Percentiles rank a stretch among this genome's conserved stretches.
phyloP scores from a whole-genome alignment of 1,284 basidiomycete genomes.

The Cerioporus squamosus region DNA sequence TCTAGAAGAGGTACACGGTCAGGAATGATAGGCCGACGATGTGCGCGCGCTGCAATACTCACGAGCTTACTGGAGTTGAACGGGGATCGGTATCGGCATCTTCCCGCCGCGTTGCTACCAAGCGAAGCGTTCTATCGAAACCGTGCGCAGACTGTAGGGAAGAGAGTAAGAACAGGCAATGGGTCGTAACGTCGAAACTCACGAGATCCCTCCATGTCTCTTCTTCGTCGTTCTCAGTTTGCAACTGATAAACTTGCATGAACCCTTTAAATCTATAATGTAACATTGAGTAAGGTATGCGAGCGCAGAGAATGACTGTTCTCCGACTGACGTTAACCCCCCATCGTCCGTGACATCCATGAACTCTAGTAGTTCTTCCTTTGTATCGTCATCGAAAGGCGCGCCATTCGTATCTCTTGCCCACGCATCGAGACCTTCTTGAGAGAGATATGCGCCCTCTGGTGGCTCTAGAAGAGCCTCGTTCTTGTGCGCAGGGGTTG shows the following conservation, averaged over 20 bases:
- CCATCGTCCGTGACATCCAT: constrained; percentile 75
- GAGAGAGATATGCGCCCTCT: constrained; percentile 58
- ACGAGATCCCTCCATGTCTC: constrained; percentile 84
- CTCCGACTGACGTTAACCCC: constrained; percentile 63
- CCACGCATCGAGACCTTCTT: constrained; percentile 70
- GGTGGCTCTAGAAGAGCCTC: constrained; percentile 50
- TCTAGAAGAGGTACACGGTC: not conserved
- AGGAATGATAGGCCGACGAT: constrained; percentile 2
- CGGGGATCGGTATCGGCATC: constrained; percentile 37
- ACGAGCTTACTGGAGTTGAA: constrained; percentile 1
- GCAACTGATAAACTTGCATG: constrained; percentile 77
- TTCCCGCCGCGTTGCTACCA: constrained; percentile 64
- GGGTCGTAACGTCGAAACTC: constrained; percentile 25
- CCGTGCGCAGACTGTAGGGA: constrained; percentile 65
- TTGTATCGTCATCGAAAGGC: constrained; percentile 73
- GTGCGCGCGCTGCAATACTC: not conserved
- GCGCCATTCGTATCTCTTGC: constrained; percentile 77
- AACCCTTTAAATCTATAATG: constrained; percentile 70
- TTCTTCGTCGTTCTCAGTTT: constrained; percentile 81
- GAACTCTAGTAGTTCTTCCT: constrained; percentile 75
- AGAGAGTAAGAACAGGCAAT: not conserved
- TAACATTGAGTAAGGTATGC: not conserved
- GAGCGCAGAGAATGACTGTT: not conserved
- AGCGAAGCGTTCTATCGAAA: constrained; percentile 66
- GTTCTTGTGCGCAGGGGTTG: constrained; percentile 28